Evolutionary conservation across 768 basidiomycete genomes (phyloP), one percentile per base, ranked within the genome.

Genomic region (Porphyrellus cyaneotinctus): DNA sequence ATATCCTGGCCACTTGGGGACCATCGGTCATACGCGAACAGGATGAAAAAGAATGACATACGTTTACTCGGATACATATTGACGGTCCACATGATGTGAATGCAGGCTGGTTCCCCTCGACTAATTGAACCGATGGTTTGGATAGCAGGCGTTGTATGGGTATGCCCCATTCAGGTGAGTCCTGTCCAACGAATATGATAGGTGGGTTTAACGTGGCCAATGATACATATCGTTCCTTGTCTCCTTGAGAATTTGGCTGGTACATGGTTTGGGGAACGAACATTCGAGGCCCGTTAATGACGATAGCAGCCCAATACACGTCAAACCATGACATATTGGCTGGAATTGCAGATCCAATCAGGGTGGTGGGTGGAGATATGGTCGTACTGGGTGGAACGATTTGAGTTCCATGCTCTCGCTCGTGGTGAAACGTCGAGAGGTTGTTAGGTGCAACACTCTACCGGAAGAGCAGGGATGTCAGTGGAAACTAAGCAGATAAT

Each of bases 1-100:
- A 61, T 88, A 88, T 2, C 87, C 86, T 17, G 85, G 86, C 87
- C 87, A 89, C 86, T 88, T 54, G 15, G 32, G 22, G n/a, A 23
- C 9, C 6, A 18, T 54, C 28, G 36, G 4, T 23, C 23, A 24
- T 17, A 45, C 2, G 18, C 6, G 12, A 35, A 24, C 1, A 22
- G 20, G 2, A 14, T n/a, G n/a, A 42, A 26, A 39, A 52, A 41
- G 32, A 2, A 1, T 4, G 62, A 49, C 43, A 2, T 31, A 86
- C 87, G 72, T 85, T 81, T 22, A 88, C 68, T 23, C 87, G 78
- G 53, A 89, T 83, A 1, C 85, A 85, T 35, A 89, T 80, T 33
- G 85, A 85, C 6, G 85, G 85, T 1, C 87, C 85, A 17, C 84
- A 77, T 4, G 79, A 77, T 56, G 78, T 71, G 51, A 88, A 86